Conservation (phyloP, 2,329 filamentous ascomycete species). For the Fusarium sp. region DNA sequence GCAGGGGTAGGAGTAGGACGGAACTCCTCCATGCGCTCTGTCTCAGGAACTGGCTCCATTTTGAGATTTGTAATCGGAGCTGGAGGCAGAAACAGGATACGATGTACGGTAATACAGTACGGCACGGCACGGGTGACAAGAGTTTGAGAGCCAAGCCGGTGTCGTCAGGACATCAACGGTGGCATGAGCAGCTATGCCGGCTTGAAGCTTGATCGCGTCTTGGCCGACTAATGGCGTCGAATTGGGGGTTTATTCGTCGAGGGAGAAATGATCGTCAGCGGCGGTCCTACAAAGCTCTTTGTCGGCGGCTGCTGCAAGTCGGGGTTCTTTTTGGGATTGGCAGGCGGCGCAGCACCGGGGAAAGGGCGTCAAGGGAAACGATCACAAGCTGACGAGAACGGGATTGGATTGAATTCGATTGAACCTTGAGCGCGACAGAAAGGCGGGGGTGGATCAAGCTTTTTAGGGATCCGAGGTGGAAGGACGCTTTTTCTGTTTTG, state of each 20-base stretch:
- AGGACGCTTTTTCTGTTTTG: constrained; percentile 8
- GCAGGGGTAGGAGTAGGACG: constrained; percentile 67
- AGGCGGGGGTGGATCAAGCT: constrained; percentile 32
- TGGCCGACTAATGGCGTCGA: constrained; percentile 17
- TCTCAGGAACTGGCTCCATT: constrained; percentile 77
- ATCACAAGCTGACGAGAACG: constrained; percentile 20
- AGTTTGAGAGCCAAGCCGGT: constrained; percentile 37
- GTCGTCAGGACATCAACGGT: constrained; percentile 39
- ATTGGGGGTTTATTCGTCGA: constrained; percentile 17
- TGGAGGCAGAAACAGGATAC: constrained; percentile 25
- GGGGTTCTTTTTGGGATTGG: constrained; percentile 3
- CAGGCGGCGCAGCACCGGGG: constrained; percentile 21
- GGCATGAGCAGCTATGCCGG: constrained; percentile 44
- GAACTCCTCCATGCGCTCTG: constrained; percentile 75
- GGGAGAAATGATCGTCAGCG: constrained; percentile 25
- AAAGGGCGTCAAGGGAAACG: constrained; percentile 5
- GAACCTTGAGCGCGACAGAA: constrained; percentile 11
- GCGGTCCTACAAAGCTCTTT: constrained; percentile 26
- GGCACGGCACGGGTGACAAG: constrained; percentile 31
- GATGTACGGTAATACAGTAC: constrained; percentile 17
- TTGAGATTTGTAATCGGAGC: constrained; percentile 42
- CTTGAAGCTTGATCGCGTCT: constrained; percentile 27
- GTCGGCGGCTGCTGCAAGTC: constrained; percentile 15
- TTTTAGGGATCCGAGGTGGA: constrained; percentile 20
- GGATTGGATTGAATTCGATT: constrained; percentile 13